A percentile compares a stretch with the other conserved stretches of the same genome.
Conservation (phyloP, 305 asterid species). For the Striga hermonthica region DNA sequence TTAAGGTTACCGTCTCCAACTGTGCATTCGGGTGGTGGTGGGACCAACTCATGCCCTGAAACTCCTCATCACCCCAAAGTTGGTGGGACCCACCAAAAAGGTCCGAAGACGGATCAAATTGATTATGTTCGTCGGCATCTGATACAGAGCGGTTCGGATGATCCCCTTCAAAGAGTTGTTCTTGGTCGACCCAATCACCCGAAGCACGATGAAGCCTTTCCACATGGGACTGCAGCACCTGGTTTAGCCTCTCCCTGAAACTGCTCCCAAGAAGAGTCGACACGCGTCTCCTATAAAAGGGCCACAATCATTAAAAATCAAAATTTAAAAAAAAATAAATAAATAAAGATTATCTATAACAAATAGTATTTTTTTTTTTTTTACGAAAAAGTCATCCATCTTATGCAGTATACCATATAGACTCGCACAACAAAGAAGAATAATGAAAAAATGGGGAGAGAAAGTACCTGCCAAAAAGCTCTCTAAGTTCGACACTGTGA, state of each 20-base stretch:
- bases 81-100: constrained; percentile 37
- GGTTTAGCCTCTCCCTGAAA: constrained; percentile 75
- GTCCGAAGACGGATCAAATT: constrained; percentile 29
- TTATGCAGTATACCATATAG: not conserved
- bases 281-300: constrained; percentile 67
- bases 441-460: constrained; percentile 11
- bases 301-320: too few species aligned
- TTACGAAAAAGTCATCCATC: not conserved
- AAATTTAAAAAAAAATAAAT: too few species aligned
- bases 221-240: constrained; percentile 68
- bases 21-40: constrained; percentile 43
- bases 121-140: constrained; percentile 38
- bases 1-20: constrained; percentile 48
- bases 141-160: constrained; percentile 32
- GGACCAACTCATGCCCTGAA: constrained; percentile 48
- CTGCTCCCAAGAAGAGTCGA: constrained; percentile 87
- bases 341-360: too few species aligned
- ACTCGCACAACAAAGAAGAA: too few species aligned
- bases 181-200: constrained; percentile 59
- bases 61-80: constrained; percentile 45
- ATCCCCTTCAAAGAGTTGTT: constrained; percentile 36
- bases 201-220: constrained; percentile 69
- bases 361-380: too few species aligned
- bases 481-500: constrained; percentile 68
- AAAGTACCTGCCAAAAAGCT: constrained; percentile 76